A percentile compares a stretch with the other conserved stretches of the same genome.
Conservation (phyloP, 2,329 filamentous ascomycete genomes). For the Aspergillus neoniger region DNA sequence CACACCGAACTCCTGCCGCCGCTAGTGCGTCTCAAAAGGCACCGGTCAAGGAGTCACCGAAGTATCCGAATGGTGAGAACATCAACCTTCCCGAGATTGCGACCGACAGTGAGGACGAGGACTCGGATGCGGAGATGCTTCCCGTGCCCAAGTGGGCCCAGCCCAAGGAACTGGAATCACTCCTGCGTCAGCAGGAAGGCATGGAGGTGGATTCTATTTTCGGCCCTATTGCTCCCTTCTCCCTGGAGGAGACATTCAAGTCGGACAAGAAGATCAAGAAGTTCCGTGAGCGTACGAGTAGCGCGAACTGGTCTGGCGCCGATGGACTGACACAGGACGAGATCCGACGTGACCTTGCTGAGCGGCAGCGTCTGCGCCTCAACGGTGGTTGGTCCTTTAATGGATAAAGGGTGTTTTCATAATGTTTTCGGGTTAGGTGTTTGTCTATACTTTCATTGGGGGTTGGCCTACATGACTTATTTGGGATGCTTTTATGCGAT, state of each 20-base stretch:
- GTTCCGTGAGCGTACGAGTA: slow-evolving; percentile 87
- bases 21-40: slow-evolving; percentile 48
- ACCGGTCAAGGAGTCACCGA: slow-evolving; percentile 68
- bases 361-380: slow-evolving; percentile 73
- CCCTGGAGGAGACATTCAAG: slow-evolving; percentile 95
- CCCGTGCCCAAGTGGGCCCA: slow-evolving; percentile 82
- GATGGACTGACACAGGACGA: slow-evolving; percentile 88
- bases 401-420: neutral
- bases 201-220: slow-evolving; percentile 80
- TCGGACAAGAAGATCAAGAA: slow-evolving; percentile 86
- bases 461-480: neutral
- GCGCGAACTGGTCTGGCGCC: slow-evolving; percentile 85
- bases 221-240: slow-evolving; percentile 80
- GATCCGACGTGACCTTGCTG: slow-evolving; percentile 75
- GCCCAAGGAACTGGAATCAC: slow-evolving; percentile 74
- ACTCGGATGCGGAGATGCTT: slow-evolving; percentile 64
- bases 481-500: neutral
- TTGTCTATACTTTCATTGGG: neutral
- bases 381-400: slow-evolving; percentile 82
- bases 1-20: slow-evolving; percentile 68
- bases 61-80: slow-evolving; percentile 83
- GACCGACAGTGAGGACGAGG: slow-evolving; percentile 89
- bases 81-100: slow-evolving; percentile 94
- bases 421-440: neutral
- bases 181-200: slow-evolving; percentile 78